These are phyloP conservation scores for Taiozyma onychis DNA, from an alignment of 1,139 yeast species.

Conservation along the genomic window DNA sequence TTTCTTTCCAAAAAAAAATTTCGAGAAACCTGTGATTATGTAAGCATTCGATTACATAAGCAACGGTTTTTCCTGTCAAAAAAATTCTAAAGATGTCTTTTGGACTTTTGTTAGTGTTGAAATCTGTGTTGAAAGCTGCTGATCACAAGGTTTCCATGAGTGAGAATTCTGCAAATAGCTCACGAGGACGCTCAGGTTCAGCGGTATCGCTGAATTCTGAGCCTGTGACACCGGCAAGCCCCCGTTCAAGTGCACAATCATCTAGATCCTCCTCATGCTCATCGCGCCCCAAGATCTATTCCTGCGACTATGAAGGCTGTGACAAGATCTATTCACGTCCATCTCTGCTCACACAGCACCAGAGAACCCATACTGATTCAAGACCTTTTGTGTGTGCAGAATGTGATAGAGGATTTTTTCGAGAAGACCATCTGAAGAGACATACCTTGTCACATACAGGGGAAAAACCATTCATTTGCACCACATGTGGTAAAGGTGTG, in stretches of 20 bases:
- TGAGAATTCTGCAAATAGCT: background rate
- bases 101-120: background rate
- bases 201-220: background rate
- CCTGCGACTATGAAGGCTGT: conserved; percentile 62
- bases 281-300: conserved; percentile 49
- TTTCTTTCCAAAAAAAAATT: background rate
- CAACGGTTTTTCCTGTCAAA: background rate
- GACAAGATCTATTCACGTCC: conserved; percentile 77
- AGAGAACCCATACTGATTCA: conserved; percentile 70
- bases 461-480: conserved; percentile 70
- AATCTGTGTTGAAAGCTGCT: background rate
- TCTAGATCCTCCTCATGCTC: conserved; percentile 27
- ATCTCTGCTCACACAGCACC: conserved; percentile 76
- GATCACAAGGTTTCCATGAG: background rate
- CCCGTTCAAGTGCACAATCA: conserved; percentile 1
- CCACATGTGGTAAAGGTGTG: conserved; percentile 77
- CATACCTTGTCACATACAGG: conserved; percentile 63
- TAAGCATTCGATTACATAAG: background rate
- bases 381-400: conserved; percentile 65
- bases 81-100: too few species aligned
- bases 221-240: background rate
- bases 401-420: conserved; percentile 62
- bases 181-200: background rate
- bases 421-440: conserved; percentile 75
- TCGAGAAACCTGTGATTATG: background rate